phyloP scores from a whole-genome alignment of 345 rosid species.

The Nephelium lappaceum region DNA sequence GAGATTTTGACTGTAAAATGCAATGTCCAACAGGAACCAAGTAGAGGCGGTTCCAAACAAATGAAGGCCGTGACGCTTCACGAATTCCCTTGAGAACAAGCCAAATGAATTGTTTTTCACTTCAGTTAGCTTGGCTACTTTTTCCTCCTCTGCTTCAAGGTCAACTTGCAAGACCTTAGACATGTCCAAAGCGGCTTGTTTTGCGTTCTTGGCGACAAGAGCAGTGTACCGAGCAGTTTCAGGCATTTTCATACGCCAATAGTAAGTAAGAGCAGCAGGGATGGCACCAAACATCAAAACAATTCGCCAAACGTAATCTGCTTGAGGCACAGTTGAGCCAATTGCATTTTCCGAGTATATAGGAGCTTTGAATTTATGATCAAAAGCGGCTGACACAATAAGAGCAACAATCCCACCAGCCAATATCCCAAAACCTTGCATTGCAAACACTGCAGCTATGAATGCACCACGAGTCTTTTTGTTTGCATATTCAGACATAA shows the following conservation, averaged over 20 bases:
- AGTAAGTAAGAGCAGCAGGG: constrained; percentile 67
- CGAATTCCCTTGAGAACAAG: constrained; percentile 50
- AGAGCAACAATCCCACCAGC: constrained; percentile 60
- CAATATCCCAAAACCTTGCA: constrained; percentile 85
- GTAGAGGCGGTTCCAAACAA: constrained; percentile 61
- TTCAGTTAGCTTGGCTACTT: constrained; percentile 19
- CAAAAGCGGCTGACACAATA: constrained; percentile 42
- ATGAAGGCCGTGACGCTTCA: constrained; percentile 56
- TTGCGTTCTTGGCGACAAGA: constrained; percentile 60
- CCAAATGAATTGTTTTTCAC: constrained; percentile 43
- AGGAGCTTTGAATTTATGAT: constrained; percentile 42
- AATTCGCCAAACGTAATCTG: constrained; percentile 72
- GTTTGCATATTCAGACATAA: constrained; percentile 85
- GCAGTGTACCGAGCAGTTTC: constrained; percentile 88
- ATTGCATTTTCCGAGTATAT: constrained; percentile 34
- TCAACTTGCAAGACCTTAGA: constrained; percentile 71
- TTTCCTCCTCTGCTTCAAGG: constrained; percentile 50
- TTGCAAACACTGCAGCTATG: constrained; percentile 72
- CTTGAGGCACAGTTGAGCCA: constrained; percentile 58
- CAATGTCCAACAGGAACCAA: constrained; percentile 79
- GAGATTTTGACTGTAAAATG: constrained; percentile 73
- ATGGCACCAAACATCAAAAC: constrained; percentile 71
- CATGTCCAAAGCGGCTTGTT: constrained; percentile 72
- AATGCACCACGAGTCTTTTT: constrained; percentile 77
- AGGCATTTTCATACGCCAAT: constrained; percentile 78